Evolutionary conservation across 2,329 filamentous ascomycete species (phyloP), one percentile per base, ranked within the genome.

Genomic region (Cylindrodendrum hubeiense): DNA sequence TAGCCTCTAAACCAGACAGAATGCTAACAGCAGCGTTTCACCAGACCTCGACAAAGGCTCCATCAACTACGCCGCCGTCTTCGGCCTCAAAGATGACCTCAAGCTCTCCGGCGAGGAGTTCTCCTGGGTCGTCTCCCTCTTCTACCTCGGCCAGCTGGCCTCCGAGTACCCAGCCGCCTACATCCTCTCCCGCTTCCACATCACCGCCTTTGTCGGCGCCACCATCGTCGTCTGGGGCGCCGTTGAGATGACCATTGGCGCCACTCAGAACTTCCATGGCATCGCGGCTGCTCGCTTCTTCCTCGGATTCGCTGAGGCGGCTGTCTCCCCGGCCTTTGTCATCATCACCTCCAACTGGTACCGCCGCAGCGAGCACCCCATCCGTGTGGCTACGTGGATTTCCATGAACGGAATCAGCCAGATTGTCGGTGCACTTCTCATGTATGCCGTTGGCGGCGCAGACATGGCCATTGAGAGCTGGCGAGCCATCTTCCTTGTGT

Each of bases 301-400:
- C n/a, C 74, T 78, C 3, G 76, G 77, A 2, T 71, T 78, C 34
- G 55, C 68, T 21, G 76, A 79, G 39, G 75, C 71, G 10, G 72
- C 73, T 5, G 75, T 78, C 1, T 77, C 75, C 1, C 77, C 76
- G 2, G 75, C 76, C 19, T 79, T 78, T 56, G 68, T 79, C 33
- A 74, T 75, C 46, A 73, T 79, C 46, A 79, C 76, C 2, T 74
- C 71, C 15, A 74, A 71, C 41, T 79, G 74, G 75, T 79, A 77
- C 56, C 70, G 68, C 8, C 67, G 65, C 8, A 64, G 67, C 21
- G 77, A 79, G 50, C 76, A 79, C 28, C 70, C 75, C 8, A 66
- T 75, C 22, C 74, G 77, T 39, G 67, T 73, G 1, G 74, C 77
- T 0, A 63, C 73, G 0, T 78, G 76, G 76, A 66, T 76, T 17